Evolutionary conservation across 106 monocot species (phyloP).

Genomic region (Cymbidium sinense): DNA sequence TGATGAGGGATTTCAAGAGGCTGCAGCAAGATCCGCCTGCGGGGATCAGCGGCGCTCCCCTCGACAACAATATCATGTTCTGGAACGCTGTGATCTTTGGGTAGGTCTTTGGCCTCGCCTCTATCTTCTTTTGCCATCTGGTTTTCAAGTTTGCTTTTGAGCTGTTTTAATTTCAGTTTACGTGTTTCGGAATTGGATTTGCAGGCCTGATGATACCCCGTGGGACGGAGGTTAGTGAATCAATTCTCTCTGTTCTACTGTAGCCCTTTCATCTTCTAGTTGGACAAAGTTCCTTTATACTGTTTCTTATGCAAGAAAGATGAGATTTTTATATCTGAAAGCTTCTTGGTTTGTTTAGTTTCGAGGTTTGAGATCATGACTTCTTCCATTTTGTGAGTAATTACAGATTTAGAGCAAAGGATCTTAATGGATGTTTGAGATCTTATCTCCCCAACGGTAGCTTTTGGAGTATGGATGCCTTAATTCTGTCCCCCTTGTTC

Average conservation of each 20-base stretch:
- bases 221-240: conserved; percentile 28
- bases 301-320: neutral
- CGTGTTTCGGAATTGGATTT: conserved; percentile 3
- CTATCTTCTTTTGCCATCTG: neutral
- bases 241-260: neutral
- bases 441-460: neutral
- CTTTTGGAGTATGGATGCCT: neutral
- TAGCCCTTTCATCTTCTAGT: neutral
- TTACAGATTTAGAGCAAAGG: neutral
- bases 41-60: conserved; percentile 74
- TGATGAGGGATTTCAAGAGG: conserved; percentile 83
- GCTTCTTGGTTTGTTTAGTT: neutral
- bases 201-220: conserved; percentile 27
- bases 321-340: neutral
- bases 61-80: conserved; percentile 80
- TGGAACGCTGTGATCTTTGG: conserved; percentile 87
- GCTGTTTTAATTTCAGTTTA: neutral
- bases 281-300: neutral
- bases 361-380: neutral
- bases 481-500: neutral
- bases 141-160: neutral
- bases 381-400: neutral
- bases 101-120: conserved; percentile 14
- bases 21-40: conserved; percentile 76
- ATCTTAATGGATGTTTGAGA: neutral